These are phyloP conservation scores for Tylopilus sp. DNA, from an alignment of 768 basidiomycete species.

Conservation along the genomic window DNA sequence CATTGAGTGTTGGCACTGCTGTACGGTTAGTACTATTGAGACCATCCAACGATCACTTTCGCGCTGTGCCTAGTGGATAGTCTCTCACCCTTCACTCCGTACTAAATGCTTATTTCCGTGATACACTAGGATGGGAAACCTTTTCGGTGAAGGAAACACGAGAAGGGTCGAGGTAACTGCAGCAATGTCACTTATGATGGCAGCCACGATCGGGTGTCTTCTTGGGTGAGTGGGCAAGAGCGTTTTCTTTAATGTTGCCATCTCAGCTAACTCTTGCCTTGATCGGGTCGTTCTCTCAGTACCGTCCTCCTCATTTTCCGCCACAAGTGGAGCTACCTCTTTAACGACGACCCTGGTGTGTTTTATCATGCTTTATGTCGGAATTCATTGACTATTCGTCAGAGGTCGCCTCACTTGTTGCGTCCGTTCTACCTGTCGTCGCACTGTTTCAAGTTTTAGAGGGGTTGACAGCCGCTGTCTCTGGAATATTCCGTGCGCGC, in stretches of 20 bases:
- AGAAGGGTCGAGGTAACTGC: conserved; percentile 70
- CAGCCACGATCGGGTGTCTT: conserved; percentile 56
- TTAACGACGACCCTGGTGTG: conserved; percentile 63
- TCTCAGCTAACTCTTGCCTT: neutral
- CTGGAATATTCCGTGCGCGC: conserved; percentile 77
- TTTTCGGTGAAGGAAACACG: conserved; percentile 78
- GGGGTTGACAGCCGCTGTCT: conserved; percentile 60
- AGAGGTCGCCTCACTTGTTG: conserved; percentile 47
- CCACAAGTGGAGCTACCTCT: conserved; percentile 66
- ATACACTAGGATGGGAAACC: conserved; percentile 69
- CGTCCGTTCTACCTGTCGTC: too few species aligned
- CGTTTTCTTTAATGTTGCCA: too few species aligned
- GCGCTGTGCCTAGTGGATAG: too few species aligned
- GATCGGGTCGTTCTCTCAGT: conserved; percentile 38
- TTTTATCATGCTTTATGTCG: neutral
- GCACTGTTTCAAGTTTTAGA: conserved; percentile 86
- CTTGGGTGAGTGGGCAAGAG: conserved; percentile 62
- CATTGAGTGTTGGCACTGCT: conserved; percentile 77
- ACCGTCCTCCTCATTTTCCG: conserved; percentile 59
- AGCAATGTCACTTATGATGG: conserved; percentile 61
- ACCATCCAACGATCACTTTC: too few species aligned
- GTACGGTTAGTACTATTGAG: conserved; percentile 56
- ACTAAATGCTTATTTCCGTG: too few species aligned
- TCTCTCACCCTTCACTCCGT: too few species aligned
- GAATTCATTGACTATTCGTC: conserved; percentile 4